A percentile compares a stretch with the other conserved stretches of the same genome.
Conservation (phyloP, 306 rosid species). For the Vachellia collinsii region DNA sequence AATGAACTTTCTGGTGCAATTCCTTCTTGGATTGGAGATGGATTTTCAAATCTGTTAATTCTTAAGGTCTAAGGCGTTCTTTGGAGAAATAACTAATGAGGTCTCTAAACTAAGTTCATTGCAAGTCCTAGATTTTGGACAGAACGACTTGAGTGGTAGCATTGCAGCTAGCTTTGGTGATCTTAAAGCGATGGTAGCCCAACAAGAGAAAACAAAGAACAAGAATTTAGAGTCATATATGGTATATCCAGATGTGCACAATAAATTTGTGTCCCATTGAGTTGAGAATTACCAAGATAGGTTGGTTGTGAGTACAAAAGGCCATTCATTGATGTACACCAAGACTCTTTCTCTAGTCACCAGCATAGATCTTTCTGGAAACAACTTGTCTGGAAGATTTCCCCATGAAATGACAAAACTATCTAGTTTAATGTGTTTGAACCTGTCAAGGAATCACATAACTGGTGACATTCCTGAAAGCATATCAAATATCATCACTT, state of each 20-base stretch:
- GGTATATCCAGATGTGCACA: neutral
- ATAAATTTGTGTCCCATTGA: neutral
- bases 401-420: conserved; percentile 47
- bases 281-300: conserved; percentile 37
- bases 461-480: conserved; percentile 39
- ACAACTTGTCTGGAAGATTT: conserved; percentile 44
- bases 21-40: conserved; percentile 46
- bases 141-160: conserved; percentile 41
- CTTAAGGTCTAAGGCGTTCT: conserved; percentile 51
- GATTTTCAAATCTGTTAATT: conserved; percentile 35
- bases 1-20: conserved; percentile 27
- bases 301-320: conserved; percentile 34
- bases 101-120: conserved; percentile 20
- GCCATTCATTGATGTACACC: neutral
- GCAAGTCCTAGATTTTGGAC: conserved; percentile 52
- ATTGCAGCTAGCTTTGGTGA: conserved; percentile 43
- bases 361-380: conserved; percentile 54
- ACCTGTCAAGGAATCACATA: conserved; percentile 51
- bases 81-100: conserved; percentile 31
- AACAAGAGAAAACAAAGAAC: neutral
- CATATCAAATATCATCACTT: conserved; percentile 48
- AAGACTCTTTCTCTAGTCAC: conserved; percentile 51
- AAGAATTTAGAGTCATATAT: neutral
- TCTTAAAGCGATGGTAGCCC: conserved; percentile 34
- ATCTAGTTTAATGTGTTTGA: conserved; percentile 41